Evolutionary conservation across 495 filamentous ascomycete species (phyloP).

Genomic region (Xylaria longipes): DNA sequence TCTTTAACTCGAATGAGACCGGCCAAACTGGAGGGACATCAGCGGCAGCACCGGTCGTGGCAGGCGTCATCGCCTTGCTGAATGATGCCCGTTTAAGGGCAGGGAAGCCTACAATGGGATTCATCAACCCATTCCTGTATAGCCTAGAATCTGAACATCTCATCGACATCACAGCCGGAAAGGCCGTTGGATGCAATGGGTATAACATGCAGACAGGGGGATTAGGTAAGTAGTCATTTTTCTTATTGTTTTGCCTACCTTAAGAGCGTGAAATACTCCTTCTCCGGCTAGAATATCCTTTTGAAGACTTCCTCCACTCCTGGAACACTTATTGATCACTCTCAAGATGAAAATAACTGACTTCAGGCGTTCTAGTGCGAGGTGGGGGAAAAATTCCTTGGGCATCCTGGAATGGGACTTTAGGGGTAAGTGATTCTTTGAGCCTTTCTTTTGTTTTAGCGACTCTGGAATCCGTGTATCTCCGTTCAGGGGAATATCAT

Average conservation of each 20-base stretch:
- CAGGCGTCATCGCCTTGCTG: slow-evolving; percentile 65
- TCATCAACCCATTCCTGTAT: slow-evolving; percentile 75
- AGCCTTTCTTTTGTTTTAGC: not conserved
- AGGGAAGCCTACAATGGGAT: slow-evolving; percentile 63
- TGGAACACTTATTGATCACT: not conserved
- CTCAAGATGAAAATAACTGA: not conserved
- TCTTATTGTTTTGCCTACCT: not conserved
- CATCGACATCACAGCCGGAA: slow-evolving; percentile 63
- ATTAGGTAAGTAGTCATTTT: not conserved
- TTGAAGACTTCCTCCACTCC: too few relatives aligned
- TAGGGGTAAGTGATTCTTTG: slow-evolving; percentile 3
- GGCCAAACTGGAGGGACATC: slow-evolving; percentile 62
- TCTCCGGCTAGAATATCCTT: not conserved
- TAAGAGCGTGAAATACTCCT: not conserved
- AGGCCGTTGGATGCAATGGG: slow-evolving; percentile 61
- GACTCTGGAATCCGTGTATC: not conserved
- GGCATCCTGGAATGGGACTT: slow-evolving; percentile 36
- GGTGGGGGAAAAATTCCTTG: slow-evolving; percentile 30
- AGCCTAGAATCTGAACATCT: slow-evolving; percentile 51
- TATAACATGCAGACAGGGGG: slow-evolving; percentile 21
- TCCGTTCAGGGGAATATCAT: not conserved
- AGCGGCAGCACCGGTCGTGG: slow-evolving; percentile 64
- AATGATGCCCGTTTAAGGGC: slow-evolving; percentile 66
- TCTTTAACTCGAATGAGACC: slow-evolving; percentile 27
- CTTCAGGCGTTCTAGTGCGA: not conserved